Base-by-base conservation (phyloP, 257 asterid species). In the Fraxinus excelsior region DNA sequence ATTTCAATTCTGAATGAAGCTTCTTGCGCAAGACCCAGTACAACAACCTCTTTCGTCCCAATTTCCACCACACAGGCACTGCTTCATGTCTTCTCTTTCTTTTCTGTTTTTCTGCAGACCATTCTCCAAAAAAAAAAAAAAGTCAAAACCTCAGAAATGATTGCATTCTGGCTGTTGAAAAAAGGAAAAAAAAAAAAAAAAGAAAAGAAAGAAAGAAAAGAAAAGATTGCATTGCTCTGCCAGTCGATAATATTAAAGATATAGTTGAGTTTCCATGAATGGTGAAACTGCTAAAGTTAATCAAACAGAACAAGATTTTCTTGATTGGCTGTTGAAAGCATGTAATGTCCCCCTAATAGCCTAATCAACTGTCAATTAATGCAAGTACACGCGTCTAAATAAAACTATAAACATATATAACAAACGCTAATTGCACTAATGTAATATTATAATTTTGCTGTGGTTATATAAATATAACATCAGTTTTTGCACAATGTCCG, bases 21-120 rank as follows among this genome's bases (percentile, higher is more conserved):
- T 84, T 86, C 86, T 86, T 87, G 88, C 82, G 64, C 85, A 87
- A 73, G 49, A 88, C 75, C 38, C 46, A 83, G 82, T 88, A 92
- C 70, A 88, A 56, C 86, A 85, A 85, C 79, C 94, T 82, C 79
- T 83, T 94, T 16, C 86, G 87, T 26, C 96, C 97, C 91, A 67
- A 89, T 78, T 83, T 88, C 97, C 98, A 94, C 96, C 96, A 92
- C 19, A 72, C 51, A 23, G 97, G 98, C 67, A 71, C 80, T 72
- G 77, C 80, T 44, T 82, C 79, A 44, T 66, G 44, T 75, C 88
- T 82, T 84, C 82, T 89, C 80, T 77, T 88, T 67, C 80, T 91
- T 76, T 76, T 83, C 77, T 13, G 80, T 74, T 87, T 84, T 76
- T 78, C 96, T 88, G 92, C 92, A 85, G 13, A 31, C 56, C 73